These are phyloP conservation scores for Pseudogymnoascus sp. DNA, from an alignment of 2,329 filamentous ascomycete genomes.

Conservation along the genomic window DNA sequence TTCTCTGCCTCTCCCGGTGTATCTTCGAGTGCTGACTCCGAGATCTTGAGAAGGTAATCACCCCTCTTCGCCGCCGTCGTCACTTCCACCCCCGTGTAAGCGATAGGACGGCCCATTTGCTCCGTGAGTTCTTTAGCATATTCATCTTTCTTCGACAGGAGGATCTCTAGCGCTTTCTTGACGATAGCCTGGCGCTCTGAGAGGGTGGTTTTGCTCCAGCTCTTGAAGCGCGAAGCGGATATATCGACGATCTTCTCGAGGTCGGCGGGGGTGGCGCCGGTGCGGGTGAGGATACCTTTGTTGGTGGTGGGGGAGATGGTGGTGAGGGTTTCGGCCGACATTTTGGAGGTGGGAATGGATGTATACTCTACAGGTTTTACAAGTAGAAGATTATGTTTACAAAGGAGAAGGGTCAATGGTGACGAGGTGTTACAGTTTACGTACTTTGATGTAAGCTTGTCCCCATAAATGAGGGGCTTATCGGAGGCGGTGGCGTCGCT, in stretches of 20 bases:
- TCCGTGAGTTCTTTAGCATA: slow-evolving; percentile 78
- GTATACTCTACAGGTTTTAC: not conserved
- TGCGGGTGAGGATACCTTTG: slow-evolving; percentile 70
- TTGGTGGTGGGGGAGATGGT: slow-evolving; percentile 91
- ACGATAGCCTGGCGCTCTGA: slow-evolving; percentile 71
- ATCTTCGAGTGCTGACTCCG: slow-evolving; percentile 67
- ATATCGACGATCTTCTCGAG: slow-evolving; percentile 62
- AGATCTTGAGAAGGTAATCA: slow-evolving; percentile 79
- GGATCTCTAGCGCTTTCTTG: slow-evolving; percentile 63
- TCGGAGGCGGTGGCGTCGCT: not conserved
- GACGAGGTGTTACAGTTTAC: not conserved
- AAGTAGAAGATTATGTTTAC: not conserved
- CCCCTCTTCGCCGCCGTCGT: slow-evolving; percentile 75
- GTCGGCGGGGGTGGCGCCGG: slow-evolving; percentile 62
- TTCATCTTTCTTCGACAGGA: slow-evolving; percentile 65
- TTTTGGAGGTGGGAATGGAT: slow-evolving; percentile 24
- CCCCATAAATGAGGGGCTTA: slow-evolving; percentile 8
- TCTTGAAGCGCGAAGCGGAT: slow-evolving; percentile 66
- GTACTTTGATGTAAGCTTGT: not conserved
- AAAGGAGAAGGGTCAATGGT: not conserved
- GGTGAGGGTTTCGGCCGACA: slow-evolving; percentile 56
- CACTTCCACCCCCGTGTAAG: slow-evolving; percentile 76
- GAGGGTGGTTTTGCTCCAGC: slow-evolving; percentile 67
- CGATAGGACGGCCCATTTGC: slow-evolving; percentile 91
- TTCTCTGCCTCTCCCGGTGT: slow-evolving; percentile 75